Evolutionary conservation across 208 protist species (phyloP), one percentile per base, ranked within the genome.

Genomic region (Crithidia acanthocephali): DNA sequence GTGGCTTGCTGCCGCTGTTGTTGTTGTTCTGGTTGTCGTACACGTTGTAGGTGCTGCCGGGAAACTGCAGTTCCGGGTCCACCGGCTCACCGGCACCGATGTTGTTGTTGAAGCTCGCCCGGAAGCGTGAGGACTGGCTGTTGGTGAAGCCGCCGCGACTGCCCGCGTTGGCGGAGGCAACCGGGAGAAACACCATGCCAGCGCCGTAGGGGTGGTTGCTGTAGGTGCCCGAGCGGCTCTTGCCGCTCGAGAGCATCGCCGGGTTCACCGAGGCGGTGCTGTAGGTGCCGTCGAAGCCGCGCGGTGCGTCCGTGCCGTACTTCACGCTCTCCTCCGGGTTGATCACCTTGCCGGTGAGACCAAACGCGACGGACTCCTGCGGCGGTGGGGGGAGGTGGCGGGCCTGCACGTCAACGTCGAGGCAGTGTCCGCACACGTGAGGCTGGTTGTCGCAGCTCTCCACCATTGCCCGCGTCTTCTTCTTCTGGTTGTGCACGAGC

Each of bases 21-120:
- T 42, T 42, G 37, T 42, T 42, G 9, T 42, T 42, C 37, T 65
- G 7, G 16, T 22, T 59, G 68, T 65, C 76, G 72, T 94, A 88
- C 32, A 86, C 83, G 68, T 94, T 94, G 76, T 94, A 84, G 8
- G 88, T 94, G 68, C 88, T 91, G 57, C 88, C 88, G 5, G 86
- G 86, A 62, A 91, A 94, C 74, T 92, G 88, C 70, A 86, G 64
- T 15, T 78, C 84, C 30, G 57, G 52, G 62, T 87, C 76, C 20
- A 79, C 78, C 25, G 81, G 25, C 65, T 88, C 76, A 33, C 79
- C 67, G 32, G 62, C 27, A 40, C 47, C 67, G 44, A 87, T 76
- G 76, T 88, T 91, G 76, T 90, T 90, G 73, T 87, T 90, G 78
- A 87, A 86, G 60, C 51, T 76, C 30, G 80, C 67, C 22, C 73